These are phyloP conservation scores for Asterophora parasitica DNA, from an alignment of 768 basidiomycete genomes.

Conservation along the genomic window DNA sequence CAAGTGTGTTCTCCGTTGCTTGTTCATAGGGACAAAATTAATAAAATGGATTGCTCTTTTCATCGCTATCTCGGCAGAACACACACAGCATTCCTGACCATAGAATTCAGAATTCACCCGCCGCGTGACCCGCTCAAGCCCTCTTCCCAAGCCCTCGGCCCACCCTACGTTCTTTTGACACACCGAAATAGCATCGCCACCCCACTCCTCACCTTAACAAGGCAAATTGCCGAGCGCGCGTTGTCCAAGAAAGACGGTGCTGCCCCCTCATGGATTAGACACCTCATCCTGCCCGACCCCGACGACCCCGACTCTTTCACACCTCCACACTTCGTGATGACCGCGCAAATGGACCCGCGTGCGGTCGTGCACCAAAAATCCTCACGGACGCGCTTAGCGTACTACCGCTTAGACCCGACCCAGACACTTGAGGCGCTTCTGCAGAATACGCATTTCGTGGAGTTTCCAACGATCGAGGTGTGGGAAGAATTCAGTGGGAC, in stretches of 20 bases:
- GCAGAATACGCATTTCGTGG: conserved; percentile 63
- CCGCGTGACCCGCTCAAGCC: conserved; percentile 41
- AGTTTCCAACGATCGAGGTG: conserved; percentile 81
- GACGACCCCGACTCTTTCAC: conserved; percentile 54
- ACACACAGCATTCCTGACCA: conserved; percentile 61
- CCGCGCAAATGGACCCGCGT: conserved; percentile 36
- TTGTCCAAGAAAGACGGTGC: conserved; percentile 32
- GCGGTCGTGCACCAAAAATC: conserved; percentile 19
- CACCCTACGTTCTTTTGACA: conserved; percentile 51
- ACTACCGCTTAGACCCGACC: conserved; percentile 53
- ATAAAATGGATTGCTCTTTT: conserved; percentile 3
- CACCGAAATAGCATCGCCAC: conserved; percentile 55
- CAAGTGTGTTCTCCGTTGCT: conserved; percentile 49
- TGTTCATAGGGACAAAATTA: conserved; percentile 5
- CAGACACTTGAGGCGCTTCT: conserved; percentile 45
- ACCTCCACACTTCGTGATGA: conserved; percentile 59
- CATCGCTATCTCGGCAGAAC: conserved; percentile 38
- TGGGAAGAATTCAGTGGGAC: conserved; percentile 65
- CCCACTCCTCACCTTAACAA: conserved; percentile 43
- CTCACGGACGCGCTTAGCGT: conserved; percentile 29
- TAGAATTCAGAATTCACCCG: conserved; percentile 67
- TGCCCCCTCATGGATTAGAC: conserved; percentile 51
- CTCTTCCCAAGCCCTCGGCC: conserved; percentile 27
- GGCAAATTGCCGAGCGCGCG: conserved; percentile 25
- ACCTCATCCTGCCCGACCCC: conserved; percentile 46